phyloP scores from a whole-genome alignment of 176 grass and related monocot species.

The Themeda triandra region DNA sequence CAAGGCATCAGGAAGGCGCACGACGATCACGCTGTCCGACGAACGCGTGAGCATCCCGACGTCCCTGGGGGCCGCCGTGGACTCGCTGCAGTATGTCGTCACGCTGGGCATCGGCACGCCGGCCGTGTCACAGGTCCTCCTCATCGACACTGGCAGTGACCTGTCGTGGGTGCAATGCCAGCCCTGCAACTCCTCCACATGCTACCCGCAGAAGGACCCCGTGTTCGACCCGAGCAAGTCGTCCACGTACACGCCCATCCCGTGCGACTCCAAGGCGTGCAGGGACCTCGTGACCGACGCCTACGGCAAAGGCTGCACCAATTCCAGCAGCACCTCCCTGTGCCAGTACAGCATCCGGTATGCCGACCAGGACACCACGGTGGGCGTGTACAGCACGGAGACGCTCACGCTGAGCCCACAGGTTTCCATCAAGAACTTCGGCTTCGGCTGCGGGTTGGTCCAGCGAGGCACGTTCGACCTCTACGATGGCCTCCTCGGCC shows the following conservation, averaged over 20 bases:
- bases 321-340: not conserved
- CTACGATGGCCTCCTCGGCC: constrained; percentile 58
- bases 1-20: too few species aligned
- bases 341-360: constrained; percentile 17
- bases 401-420: constrained; percentile 23
- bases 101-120: constrained; percentile 35
- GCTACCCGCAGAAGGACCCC: constrained; percentile 41
- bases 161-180: constrained; percentile 80
- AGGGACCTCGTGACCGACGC: not conserved
- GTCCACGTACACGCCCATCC: not conserved
- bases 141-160: constrained; percentile 67
- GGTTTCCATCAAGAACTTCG: constrained; percentile 11
- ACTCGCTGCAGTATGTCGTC: constrained; percentile 40
- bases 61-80: not conserved
- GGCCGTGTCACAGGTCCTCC: not conserved
- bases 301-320: not conserved
- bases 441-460: constrained; percentile 49
- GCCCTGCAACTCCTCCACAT: constrained; percentile 31
- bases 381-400: constrained; percentile 47
- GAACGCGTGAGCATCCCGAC: too few species aligned
- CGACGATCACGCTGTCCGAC: too few species aligned
- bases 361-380: not conserved
- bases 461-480: constrained; percentile 45
- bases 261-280: not conserved
- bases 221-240: constrained; percentile 21